phyloP scores from a whole-genome alignment of 2,329 filamentous ascomycete genomes.

The Ascochyta viciae-villosae region DNA sequence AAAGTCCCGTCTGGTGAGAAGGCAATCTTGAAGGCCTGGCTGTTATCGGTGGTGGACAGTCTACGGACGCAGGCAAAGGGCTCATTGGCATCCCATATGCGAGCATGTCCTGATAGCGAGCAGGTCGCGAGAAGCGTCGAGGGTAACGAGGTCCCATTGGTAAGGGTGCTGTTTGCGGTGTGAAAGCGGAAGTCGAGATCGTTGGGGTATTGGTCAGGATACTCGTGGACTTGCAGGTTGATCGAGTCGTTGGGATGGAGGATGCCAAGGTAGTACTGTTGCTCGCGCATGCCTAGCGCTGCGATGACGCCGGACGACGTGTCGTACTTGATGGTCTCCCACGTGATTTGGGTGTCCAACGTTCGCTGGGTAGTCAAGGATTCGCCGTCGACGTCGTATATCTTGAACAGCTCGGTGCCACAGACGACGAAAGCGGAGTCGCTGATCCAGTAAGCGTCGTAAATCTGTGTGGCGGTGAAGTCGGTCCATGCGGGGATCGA shows the following conservation, averaged over 20 bases:
- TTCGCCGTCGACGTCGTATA: constrained; percentile 46
- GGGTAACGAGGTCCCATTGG: constrained; percentile 30
- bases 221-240: constrained; percentile 41
- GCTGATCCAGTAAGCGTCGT: constrained; percentile 55
- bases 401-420: constrained; percentile 49
- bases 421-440: constrained; percentile 54
- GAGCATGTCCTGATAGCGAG: constrained; percentile 49
- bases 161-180: constrained; percentile 20
- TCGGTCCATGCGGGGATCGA: constrained; percentile 51
- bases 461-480: constrained; percentile 51
- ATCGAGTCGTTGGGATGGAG: constrained; percentile 43
- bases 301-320: constrained; percentile 50
- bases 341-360: constrained; percentile 41
- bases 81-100: constrained; percentile 51
- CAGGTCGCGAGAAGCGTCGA: constrained; percentile 50
- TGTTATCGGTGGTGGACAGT: constrained; percentile 40
- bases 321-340: constrained; percentile 52
- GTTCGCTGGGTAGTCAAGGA: constrained; percentile 38
- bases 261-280: constrained; percentile 44
- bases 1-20: constrained; percentile 54
- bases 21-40: constrained; percentile 50
- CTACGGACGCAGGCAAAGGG: constrained; percentile 43
- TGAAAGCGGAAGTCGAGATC: constrained; percentile 52
- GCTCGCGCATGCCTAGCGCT: constrained; percentile 38
- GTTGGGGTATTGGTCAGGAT: constrained; percentile 47